Evolutionary conservation across 2,329 filamentous ascomycete genomes (phyloP), one percentile per base, ranked within the genome.

Genomic region (Fusarium phyllophilum): DNA sequence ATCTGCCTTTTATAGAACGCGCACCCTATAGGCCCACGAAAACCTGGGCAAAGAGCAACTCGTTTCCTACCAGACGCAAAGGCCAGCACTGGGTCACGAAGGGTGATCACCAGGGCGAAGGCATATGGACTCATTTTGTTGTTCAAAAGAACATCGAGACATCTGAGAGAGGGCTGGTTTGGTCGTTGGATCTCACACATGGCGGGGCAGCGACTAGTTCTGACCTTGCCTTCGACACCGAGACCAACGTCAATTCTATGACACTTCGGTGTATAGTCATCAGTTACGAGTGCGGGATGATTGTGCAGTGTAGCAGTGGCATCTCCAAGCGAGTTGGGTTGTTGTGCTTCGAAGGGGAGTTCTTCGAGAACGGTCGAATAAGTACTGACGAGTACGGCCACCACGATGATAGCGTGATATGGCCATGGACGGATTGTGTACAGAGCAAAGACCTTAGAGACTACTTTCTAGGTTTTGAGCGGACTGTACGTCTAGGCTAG

Each of bases 61-160:
- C 45, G 10, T 33, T 31, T 49, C 29, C 29, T 3, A 5, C 10
- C 3, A n/a, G 7, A 49, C 15, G 3, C 5, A 49, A 18, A n/a
- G 1, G 46, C 15, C 46, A 49, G 29, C 46, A 49, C 15, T 49
- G 46, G 46, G 22, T 6, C 14, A 33, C 29, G 0, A 49, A 7
- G 5, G 15, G 17, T 0, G 10, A 49, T 2, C 7, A 5, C 3
- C 5, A 14, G 5, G 1, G 0, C 15, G 46, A 18, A n/a, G 7
- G 7, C 3, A 49, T 3, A 5, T 49, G 46, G 46, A 33, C 46
- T 14, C 22, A 33, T 33, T 33, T 49, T 24, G 3, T 49, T 33
- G 29, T 24, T 24, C 22, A 33, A 24, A 49, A 33, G 22, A 49
- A 24, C 11, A n/a, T 49, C 3, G 22, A 4, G 8, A 5, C 46